Conservation (phyloP, 2,329 filamentous ascomycete genomes). For the Penicillium janthinellum region DNA sequence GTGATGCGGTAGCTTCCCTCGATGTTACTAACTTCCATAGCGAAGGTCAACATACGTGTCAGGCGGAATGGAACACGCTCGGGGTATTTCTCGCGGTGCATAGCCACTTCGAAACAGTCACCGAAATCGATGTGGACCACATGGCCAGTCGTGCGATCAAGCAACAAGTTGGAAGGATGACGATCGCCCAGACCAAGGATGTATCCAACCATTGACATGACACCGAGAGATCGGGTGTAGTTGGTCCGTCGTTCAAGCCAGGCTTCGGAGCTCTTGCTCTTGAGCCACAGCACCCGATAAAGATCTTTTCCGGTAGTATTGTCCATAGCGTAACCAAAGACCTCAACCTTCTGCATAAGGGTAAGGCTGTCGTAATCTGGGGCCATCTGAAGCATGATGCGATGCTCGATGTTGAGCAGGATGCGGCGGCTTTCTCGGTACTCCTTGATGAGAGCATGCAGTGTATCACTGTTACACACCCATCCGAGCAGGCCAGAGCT, state of each 20-base stretch:
- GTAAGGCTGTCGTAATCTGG: conserved; percentile 98
- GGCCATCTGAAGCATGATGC: conserved; percentile 99
- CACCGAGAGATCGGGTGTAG: conserved; percentile 92
- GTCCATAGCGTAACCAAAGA: conserved; percentile 97
- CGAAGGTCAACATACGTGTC: conserved; percentile 98
- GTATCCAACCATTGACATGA: conserved; percentile 99
- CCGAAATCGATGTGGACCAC: conserved; percentile 99
- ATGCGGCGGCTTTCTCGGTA: conserved; percentile 98
- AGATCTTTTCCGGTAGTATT: conserved; percentile 99
- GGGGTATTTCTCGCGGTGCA: conserved; percentile 99
- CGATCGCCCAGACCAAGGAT: conserved; percentile 95
- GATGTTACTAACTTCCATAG: conserved; percentile 99
- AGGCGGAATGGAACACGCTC: conserved; percentile 97
- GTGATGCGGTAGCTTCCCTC: conserved; percentile 98
- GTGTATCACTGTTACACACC: conserved; percentile 95
- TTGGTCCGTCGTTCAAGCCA: conserved; percentile 99
- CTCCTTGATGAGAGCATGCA: conserved; percentile 94
- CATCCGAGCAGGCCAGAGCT: conserved; percentile 94
- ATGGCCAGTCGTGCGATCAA: conserved; percentile 93
- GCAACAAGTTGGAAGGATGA: conserved; percentile 96
- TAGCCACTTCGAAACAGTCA: conserved; percentile 98
- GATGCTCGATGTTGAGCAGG: conserved; percentile 96
- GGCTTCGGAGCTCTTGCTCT: conserved; percentile 96
- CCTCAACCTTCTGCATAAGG: conserved; percentile 99
- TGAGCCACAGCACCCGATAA: conserved; percentile 96